Percentiles rank a stretch among this genome's conserved stretches.
Conservation (phyloP, 2,329 filamentous ascomycete genomes). For the Botrytis hyacinthi region DNA sequence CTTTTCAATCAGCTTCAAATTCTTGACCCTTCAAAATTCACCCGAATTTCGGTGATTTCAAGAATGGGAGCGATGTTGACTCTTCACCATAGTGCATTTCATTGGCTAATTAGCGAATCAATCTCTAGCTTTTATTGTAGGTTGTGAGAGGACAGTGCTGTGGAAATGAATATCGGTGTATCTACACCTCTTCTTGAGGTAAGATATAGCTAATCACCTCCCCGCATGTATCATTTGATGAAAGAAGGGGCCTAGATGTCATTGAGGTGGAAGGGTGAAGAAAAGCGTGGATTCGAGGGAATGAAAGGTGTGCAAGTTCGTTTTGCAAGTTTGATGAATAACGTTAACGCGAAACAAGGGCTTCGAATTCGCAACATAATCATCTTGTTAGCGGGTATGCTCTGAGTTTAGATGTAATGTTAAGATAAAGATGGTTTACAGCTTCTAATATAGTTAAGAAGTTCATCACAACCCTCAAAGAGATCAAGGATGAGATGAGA, state of each 20-base stretch:
- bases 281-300: constrained; percentile 48
- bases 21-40: neutral
- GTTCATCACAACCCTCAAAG: constrained; percentile 29
- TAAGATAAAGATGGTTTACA: constrained; percentile 51
- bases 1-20: neutral
- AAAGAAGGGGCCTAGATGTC: no score
- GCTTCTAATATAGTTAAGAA: constrained; percentile 33
- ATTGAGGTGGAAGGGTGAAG: constrained; percentile 23
- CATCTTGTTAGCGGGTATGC: neutral
- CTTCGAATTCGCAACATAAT: fast-evolving
- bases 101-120: no score
- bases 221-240: no score
- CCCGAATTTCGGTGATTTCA: no score
- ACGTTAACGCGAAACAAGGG: fast-evolving
- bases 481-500: neutral
- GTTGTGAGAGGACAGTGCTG: no score
- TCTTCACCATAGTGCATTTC: no score
- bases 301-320: constrained; percentile 56
- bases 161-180: constrained; percentile 46
- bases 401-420: constrained; percentile 54
- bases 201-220: no score
- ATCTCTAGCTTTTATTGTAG: no score
- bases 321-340: constrained; percentile 40
- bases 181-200: constrained; percentile 49
- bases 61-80: no score